Conservation (phyloP, 176 grass and related monocot species). For the Otatea glauca region DNA sequence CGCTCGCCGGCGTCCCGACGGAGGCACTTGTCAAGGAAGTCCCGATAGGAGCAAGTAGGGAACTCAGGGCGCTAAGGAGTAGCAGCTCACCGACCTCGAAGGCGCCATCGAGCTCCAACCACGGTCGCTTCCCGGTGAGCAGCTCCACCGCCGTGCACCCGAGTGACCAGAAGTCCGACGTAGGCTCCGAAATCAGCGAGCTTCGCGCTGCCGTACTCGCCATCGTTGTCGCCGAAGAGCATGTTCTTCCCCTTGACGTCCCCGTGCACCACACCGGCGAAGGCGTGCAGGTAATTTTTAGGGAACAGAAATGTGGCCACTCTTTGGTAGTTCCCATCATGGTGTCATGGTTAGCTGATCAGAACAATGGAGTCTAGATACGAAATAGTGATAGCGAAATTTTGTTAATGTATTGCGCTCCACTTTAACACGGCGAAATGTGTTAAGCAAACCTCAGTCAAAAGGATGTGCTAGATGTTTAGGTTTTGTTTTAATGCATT, state of each 20-base stretch:
- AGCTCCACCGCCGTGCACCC: conserved; percentile 94
- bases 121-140: conserved; percentile 64
- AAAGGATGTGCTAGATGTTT: too few relatives aligned
- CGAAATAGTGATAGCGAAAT: too few relatives aligned
- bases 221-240: conserved; percentile 42
- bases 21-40: conserved; percentile 89
- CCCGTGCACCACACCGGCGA: conserved; percentile 78
- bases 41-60: conserved; percentile 43
- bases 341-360: too few relatives aligned
- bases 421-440: too few relatives aligned
- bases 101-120: conserved; percentile 57
- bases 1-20: conserved; percentile 60
- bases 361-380: too few relatives aligned
- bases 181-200: conserved; percentile 76
- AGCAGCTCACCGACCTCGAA: conserved; percentile 55
- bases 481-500: too few relatives aligned
- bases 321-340: too few relatives aligned
- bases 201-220: conserved; percentile 40
- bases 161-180: conserved; percentile 88
- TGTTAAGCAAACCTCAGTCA: too few relatives aligned
- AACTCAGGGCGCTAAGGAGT: conserved; percentile 53
- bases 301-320: too few relatives aligned
- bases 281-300: conserved; percentile 59
- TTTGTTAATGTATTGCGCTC: too few relatives aligned
- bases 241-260: conserved; percentile 90